Conservation (phyloP, 305 asterid genomes). For the Plantago rigida region DNA sequence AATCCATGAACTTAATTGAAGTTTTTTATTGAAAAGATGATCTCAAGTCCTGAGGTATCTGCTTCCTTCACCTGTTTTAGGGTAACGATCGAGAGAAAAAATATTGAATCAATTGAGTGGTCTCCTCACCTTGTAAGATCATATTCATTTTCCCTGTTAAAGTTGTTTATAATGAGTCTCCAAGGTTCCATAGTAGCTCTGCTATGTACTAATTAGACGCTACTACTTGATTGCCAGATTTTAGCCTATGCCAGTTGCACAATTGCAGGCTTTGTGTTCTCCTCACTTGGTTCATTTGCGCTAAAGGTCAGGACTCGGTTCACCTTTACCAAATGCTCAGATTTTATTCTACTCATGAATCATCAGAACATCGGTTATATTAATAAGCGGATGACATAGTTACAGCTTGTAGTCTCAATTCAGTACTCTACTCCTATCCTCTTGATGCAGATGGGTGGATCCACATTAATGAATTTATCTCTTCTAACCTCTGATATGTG, state of each 20-base stretch:
- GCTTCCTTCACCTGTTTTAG: slow-evolving; percentile 31
- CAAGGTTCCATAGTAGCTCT: not conserved
- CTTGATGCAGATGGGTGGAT: slow-evolving; percentile 51
- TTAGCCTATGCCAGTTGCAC: slow-evolving; percentile 43
- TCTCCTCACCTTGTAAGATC: slow-evolving; percentile 52
- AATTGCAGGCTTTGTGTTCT: slow-evolving; percentile 46
- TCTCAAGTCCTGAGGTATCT: not conserved
- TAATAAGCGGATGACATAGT: too few relatives aligned
- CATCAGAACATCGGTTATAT: not conserved
- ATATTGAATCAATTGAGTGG: slow-evolving; percentile 47
- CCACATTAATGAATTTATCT: slow-evolving; percentile 71
- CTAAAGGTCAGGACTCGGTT: slow-evolving; percentile 36
- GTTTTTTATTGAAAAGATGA: too few relatives aligned
- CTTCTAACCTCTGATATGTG: slow-evolving; percentile 73
- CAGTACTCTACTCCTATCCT: not conserved
- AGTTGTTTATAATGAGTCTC: not conserved
- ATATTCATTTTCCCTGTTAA: not conserved
- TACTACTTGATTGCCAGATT: slow-evolving; percentile 30
- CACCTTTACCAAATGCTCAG: not conserved
- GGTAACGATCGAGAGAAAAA: slow-evolving; percentile 44
- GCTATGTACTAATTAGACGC: not conserved
- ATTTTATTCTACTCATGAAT: not conserved
- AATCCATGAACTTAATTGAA: too few relatives aligned
- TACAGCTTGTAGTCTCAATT: not conserved
- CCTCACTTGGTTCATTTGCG: slow-evolving; percentile 44